phyloP scores from a whole-genome alignment of 2,329 filamentous ascomycete genomes.

The Botrytis galanthina region DNA sequence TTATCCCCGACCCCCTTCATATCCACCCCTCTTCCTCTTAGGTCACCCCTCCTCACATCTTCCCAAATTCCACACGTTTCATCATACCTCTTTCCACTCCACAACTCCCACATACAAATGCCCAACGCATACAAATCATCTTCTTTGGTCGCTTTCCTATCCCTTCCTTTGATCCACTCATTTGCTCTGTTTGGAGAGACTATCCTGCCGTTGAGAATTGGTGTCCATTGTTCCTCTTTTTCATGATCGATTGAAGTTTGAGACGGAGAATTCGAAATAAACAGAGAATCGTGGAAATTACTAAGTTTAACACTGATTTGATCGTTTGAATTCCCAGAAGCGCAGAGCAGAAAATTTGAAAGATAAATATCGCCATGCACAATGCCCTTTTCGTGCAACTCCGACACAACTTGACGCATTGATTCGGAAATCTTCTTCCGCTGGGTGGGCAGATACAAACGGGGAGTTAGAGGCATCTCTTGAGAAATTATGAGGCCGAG shows the following conservation, averaged over 20 bases:
- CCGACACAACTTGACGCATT: background rate
- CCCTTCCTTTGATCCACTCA: background rate
- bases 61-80: background rate
- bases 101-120: background rate
- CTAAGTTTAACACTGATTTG: background rate
- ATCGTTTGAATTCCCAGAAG: background rate
- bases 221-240: background rate
- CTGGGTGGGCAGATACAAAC: background rate
- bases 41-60: background rate
- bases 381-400: background rate
- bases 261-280: background rate
- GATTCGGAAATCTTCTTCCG: background rate
- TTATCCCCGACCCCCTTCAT: background rate
- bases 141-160: background rate
- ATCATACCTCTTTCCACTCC: background rate
- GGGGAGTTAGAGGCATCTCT: background rate
- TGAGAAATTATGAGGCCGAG: background rate
- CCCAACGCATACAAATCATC: slow-evolving; percentile 2
- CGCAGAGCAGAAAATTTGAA: background rate
- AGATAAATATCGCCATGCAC: slow-evolving; percentile 2
- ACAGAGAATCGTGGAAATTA: background rate
- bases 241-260: background rate
- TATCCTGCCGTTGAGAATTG: background rate
- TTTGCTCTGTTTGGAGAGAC: background rate
- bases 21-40: background rate